A percentile compares a stretch with the other conserved stretches of the same genome.
These are phyloP conservation scores for Ogataea hybrid DNA, from an alignment of 1,139 yeast genomes.

Conservation along the genomic window DNA sequence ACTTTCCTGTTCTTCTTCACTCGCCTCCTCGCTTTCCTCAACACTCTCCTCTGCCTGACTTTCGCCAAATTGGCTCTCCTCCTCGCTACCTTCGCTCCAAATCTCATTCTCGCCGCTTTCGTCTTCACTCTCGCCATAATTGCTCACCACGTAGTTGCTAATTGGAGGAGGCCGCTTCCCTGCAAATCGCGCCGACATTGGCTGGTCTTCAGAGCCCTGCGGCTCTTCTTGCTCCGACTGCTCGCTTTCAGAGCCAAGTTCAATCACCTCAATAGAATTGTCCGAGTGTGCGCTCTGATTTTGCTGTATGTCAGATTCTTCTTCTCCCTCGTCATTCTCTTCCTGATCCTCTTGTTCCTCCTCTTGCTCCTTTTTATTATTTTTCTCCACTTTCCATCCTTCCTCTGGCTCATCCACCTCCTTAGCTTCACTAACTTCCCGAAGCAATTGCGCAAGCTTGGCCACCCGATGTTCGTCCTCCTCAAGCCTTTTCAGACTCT, in stretches of 20 bases:
- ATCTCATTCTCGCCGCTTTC: conserved; percentile 7
- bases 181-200: conserved; percentile 1
- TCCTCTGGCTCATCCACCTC: conserved; percentile 7
- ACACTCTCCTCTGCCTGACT: conserved; percentile 8
- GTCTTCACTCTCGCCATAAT: conserved; percentile 1
- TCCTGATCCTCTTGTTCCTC: conserved; percentile 7
- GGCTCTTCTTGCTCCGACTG: conserved; percentile 6
- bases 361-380: not conserved
- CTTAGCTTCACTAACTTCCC: conserved; percentile 6
- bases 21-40: not conserved
- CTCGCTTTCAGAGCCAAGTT: conserved; percentile 15
- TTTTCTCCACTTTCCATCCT: conserved; percentile 15
- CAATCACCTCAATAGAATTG: conserved; percentile 13
- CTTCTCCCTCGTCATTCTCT: not conserved
- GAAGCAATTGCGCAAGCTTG: conserved; percentile 17
- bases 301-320: not conserved
- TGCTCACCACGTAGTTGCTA: conserved; percentile 1
- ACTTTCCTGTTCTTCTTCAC: not conserved
- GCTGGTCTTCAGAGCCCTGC: conserved; percentile 1
- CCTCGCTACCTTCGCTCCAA: not conserved
- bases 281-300: not conserved
- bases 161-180: conserved; percentile 4
- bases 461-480: conserved; percentile 18
- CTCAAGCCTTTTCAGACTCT: conserved; percentile 17
- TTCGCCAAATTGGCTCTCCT: not conserved